phyloP scores from a whole-genome alignment of 2,329 filamentous ascomycete genomes.

The Drechslerella stenobrocha region DNA sequence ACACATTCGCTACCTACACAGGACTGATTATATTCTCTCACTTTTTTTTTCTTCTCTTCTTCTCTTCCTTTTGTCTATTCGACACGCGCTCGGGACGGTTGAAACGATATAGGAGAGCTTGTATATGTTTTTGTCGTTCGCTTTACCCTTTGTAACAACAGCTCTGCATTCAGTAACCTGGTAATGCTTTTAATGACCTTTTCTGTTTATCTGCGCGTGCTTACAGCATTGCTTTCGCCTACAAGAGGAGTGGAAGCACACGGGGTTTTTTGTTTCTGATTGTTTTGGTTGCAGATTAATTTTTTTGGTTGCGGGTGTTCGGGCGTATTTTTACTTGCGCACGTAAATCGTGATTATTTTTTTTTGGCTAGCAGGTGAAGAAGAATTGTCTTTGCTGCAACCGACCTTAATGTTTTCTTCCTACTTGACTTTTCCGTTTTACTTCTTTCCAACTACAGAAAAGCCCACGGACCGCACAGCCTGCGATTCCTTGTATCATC shows the following conservation, averaged over 20 bases:
- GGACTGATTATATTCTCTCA: background rate
- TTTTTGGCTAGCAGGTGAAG: constrained; percentile 29
- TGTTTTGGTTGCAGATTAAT: constrained; percentile 3
- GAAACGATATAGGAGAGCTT: constrained; percentile 48
- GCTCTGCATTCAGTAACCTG: constrained; percentile 37
- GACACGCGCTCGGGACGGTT: constrained; percentile 31
- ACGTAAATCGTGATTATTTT: constrained; percentile 5
- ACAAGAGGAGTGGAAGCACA: constrained; percentile 32
- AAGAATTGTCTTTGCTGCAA: constrained; percentile 18
- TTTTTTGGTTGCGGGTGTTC: constrained; percentile 41
- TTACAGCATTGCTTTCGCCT: constrained; percentile 38
- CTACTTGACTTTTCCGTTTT: constrained; percentile 5
- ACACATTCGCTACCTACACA: constrained; percentile 23
- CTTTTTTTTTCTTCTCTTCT: background rate
- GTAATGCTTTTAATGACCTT: constrained; percentile 43
- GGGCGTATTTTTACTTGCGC: constrained; percentile 23
- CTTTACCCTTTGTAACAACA: constrained; percentile 45
- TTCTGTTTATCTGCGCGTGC: constrained; percentile 13
- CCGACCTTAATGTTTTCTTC: constrained; percentile 36
- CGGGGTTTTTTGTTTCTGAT: constrained; percentile 13
- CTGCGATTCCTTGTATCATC: constrained; percentile 47
- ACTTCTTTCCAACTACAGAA: constrained; percentile 10
- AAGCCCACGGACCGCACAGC: constrained; percentile 39
- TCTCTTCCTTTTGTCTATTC: constrained; percentile 19
- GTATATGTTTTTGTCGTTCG: constrained; percentile 30